Evolutionary conservation across 257 asterid species (phyloP), one percentile per base, ranked within the genome.

Genomic region (Solanum neorickii): DNA sequence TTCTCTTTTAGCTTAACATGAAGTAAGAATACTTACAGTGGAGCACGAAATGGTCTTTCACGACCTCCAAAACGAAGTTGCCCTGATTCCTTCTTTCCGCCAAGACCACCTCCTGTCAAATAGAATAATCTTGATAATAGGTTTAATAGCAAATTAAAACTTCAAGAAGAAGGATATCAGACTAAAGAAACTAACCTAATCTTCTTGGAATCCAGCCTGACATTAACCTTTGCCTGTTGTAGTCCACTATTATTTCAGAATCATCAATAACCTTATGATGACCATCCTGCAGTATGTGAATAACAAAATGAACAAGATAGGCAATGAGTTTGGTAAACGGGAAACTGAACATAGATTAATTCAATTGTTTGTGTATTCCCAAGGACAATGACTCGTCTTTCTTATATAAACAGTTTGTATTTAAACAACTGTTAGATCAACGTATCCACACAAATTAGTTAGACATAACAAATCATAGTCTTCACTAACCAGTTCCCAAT

Each of bases 151-250:
- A 56, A 37, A 88, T 82, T 82, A 87, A 33, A 15, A 68, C 76
- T 86, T 25, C 60, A 44, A 75, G 31, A 13, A 27, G 85, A 27
- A 74, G 23, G 66, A 77, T 70, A 49, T 49, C 46, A 20, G 69
- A 82, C 69, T 18, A 35, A 44, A 14, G 86, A 83, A 74, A 87
- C 91, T 80, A 88, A 94, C 99, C 98, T 90, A 97, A 91, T 90
- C 99, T 93, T 94, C 99, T 94, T 21, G 99, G 99, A 91, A 97
- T 96, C 99, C 99, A 97, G 65, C 99, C 98, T 35, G 98, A 96
- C 99, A 96, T 97, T 91, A 97, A 92, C 66, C 94, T 98, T 90
- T 97, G 99, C 88, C 98, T 93, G 74, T 93, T 95, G 93, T 94
- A 97, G 90, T 97, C 99, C 85, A 97, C 99, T 86, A 93, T 90